Percentiles rank a stretch among this genome's conserved stretches.
Conservation (phyloP, 441 rosid genomes). For the Erodium moschatum region DNA sequence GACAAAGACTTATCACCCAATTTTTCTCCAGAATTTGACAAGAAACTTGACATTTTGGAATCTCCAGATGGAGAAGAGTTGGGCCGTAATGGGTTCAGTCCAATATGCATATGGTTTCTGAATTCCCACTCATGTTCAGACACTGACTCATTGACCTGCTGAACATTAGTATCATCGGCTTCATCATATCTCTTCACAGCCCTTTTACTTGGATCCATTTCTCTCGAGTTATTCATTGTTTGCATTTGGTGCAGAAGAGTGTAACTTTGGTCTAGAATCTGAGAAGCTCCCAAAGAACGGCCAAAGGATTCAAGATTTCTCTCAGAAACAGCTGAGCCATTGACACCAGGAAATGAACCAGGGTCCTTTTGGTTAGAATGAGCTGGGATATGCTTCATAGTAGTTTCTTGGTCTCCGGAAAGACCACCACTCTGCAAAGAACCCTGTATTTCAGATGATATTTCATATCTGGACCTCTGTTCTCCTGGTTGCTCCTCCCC, state of each 20-base stretch:
- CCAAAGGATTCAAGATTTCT: conserved; percentile 49
- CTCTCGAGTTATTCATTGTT: conserved; percentile 35
- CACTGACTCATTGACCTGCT: conserved; percentile 22
- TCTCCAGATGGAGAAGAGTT: conserved; percentile 31
- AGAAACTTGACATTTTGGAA: conserved; percentile 30
- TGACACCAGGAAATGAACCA: conserved; percentile 18
- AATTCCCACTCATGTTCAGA: conserved; percentile 24
- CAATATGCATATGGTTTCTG: conserved; percentile 27
- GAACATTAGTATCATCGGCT: conserved; percentile 30
- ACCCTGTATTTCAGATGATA: conserved; percentile 20
- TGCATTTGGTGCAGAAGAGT: conserved; percentile 41
- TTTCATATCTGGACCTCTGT: conserved; percentile 20
- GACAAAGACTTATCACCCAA: neutral
- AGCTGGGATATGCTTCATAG: conserved; percentile 19
- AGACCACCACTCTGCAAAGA: conserved; percentile 23
- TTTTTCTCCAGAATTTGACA: neutral
- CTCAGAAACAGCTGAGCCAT: conserved; percentile 30
- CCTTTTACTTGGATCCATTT: conserved; percentile 29
- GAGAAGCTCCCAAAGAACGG: conserved; percentile 39
- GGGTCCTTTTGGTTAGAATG: conserved; percentile 22
- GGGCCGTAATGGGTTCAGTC: conserved; percentile 24
- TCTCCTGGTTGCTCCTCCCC: conserved; percentile 25
- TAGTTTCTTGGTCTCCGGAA: conserved; percentile 27
- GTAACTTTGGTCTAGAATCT: conserved; percentile 30
- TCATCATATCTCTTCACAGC: conserved; percentile 36